Conservation (phyloP, 345 rosid genomes). For the Kandelia obovata region DNA sequence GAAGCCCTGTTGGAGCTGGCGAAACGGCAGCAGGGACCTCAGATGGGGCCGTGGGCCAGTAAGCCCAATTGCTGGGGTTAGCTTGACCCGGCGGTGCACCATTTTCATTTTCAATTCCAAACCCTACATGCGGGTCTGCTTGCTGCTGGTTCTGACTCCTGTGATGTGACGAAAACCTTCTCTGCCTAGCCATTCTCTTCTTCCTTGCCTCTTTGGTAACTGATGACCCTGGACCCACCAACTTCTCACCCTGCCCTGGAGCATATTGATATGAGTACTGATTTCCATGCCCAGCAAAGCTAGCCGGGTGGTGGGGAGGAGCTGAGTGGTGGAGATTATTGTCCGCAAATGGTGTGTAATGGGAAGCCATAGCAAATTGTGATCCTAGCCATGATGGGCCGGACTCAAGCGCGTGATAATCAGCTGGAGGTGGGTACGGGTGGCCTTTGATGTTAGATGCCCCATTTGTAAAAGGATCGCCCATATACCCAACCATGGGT, state of each 20-base stretch:
- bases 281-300: slow-evolving; percentile 45
- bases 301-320: slow-evolving; percentile 17
- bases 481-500: slow-evolving; percentile 39
- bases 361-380: slow-evolving; percentile 39
- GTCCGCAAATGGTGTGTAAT: slow-evolving; percentile 31
- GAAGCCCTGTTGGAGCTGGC: slow-evolving; percentile 1
- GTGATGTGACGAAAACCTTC: slow-evolving; percentile 59
- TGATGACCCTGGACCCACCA: slow-evolving; percentile 58
- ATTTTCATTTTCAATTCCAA: slow-evolving; percentile 25
- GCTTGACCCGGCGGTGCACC: slow-evolving; percentile 21
- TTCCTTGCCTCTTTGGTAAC: slow-evolving; percentile 95
- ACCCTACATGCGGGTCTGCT: slow-evolving; percentile 25
- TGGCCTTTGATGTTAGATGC: slow-evolving; percentile 28
- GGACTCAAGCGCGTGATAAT: slow-evolving; percentile 43
- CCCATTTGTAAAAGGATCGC: slow-evolving; percentile 37
- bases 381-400: slow-evolving; percentile 48
- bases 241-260: slow-evolving; percentile 43
- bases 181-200: slow-evolving; percentile 98
- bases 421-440: slow-evolving; percentile 31
- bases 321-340: slow-evolving; percentile 29
- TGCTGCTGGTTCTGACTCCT: slow-evolving; percentile 41
- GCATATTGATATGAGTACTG: slow-evolving; percentile 52
- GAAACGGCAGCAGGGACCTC: slow-evolving; percentile 7
- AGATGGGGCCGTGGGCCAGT: slow-evolving; percentile 45
- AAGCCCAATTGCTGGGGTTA: slow-evolving; percentile 52